Evolutionary conservation across 2,329 filamentous ascomycete genomes (phyloP).

Genomic region (Aureobasidium sp.): DNA sequence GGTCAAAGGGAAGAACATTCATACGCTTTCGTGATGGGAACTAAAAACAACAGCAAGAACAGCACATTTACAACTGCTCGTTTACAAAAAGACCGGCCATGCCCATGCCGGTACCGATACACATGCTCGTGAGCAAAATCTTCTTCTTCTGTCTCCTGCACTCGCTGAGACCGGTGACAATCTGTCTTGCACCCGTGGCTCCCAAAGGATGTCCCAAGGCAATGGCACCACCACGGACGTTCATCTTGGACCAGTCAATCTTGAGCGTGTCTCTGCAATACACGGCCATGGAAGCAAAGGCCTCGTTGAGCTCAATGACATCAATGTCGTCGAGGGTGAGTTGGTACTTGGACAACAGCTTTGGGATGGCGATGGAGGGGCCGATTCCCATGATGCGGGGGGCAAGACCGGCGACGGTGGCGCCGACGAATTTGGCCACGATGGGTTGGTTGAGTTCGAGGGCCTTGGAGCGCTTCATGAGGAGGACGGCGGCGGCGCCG

Average conservation of each 20-base stretch:
- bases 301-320: constrained; percentile 91
- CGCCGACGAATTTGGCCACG: constrained; percentile 86
- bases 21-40: neutral
- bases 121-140: constrained; percentile 89
- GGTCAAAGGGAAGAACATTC: neutral
- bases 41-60: neutral
- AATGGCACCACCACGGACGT: constrained; percentile 72
- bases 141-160: constrained; percentile 77
- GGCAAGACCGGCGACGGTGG: constrained; percentile 80
- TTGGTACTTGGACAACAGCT: constrained; percentile 74
- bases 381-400: constrained; percentile 97
- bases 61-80: constrained; percentile 37
- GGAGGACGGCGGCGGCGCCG: constrained; percentile 76
- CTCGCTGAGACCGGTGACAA: constrained; percentile 85
- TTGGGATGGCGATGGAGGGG: constrained; percentile 61
- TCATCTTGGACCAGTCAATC: constrained; percentile 68
- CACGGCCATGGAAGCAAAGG: constrained; percentile 94
- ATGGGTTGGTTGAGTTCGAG: constrained; percentile 82
- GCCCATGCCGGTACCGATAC: constrained; percentile 57
- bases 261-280: constrained; percentile 63
- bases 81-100: constrained; percentile 60
- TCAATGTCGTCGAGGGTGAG: constrained; percentile 76
- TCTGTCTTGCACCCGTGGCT: constrained; percentile 67
- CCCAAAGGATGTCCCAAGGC: constrained; percentile 77
- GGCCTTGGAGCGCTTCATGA: constrained; percentile 92